Evolutionary conservation across 805 yeast genomes (phyloP), one percentile per base, ranked within the genome.

Genomic region (Cyberlindnera meyerae): DNA sequence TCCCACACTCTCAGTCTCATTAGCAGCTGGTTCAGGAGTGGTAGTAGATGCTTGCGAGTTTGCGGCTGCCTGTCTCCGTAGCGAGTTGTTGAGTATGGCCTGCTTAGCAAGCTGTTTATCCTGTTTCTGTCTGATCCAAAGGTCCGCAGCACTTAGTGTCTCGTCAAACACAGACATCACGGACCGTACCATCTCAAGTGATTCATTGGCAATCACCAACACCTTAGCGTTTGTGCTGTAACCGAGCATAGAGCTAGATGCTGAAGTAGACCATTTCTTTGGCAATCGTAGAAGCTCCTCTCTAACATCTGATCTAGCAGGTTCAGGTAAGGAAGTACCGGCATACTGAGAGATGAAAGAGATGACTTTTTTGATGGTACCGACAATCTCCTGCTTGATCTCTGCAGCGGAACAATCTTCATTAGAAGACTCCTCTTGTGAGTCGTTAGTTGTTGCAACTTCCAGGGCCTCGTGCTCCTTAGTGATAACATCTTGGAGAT

Each of bases 351-450:
- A 85, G 9, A 93, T 83, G 26, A 90, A 76, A 27, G 79, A 76
- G 24, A 89, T 88, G 31, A 88, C 87, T 55, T 87, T 90, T 57
- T 86, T 85, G 18, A 93, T 89, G 0, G 97, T 93, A 1, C 83
- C 74, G 8, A 89, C 80, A 24, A 90, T 86, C 48, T 90, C 98
- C 47, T 79, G 74, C 45, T 85, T 82, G 24, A 89, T 71, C 30
- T 77, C 54, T 11, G 41, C 38, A 2, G 48, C 11, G 8, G 18
- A 34, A 3, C 51, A 29, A 44, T 51, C 30, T 44, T 57, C 42
- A 49, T 52, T 8, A 40, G 39, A 29, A 40, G 39, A 29, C 40
- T 54, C 40, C 45, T 62, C 47, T 5, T 36, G 20, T 11, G 59
- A 55, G 17, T 62, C 67, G 42, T 62, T 65, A 39, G 47, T 60